Evolutionary conservation across 306 rosid genomes (phyloP), one percentile per base, ranked within the genome.

Genomic region (Vicia sativa): DNA sequence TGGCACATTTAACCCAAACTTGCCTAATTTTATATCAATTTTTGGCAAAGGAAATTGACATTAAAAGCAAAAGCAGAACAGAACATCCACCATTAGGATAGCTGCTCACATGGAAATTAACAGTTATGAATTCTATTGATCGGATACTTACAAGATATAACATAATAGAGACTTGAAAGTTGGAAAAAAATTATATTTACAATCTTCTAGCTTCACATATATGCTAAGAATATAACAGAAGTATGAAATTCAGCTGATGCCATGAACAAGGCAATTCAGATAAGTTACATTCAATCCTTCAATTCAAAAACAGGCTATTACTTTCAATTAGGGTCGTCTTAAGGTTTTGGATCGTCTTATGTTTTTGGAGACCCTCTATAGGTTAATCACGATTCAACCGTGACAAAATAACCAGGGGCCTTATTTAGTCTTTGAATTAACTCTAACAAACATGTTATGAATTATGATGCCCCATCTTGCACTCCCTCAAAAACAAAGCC

Each of bases 181-280:
- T 35, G 14, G 11, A 19, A 3, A n/a, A 18, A 69, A 68, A 3
- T 10, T 9, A 43, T 7, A 38, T 15, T 59, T 59, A 34, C 49
- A 66, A 21, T 38, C 46, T 34, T 18, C 62, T 26, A 28, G 55
- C 68, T 29, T 67, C 65, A 62, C 56, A 52, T 62, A 55, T 46
- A 45, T 26, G 48, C 55, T 35, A 41, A 41, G 76, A 37, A 59
- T 15, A 19, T 38, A 68, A 18, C 11, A 57, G n/a, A 44, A 55
- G 18, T 48, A 23, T 11, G 39, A 54, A 64, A 35, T 18, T 61
- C 50, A 31, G 39, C 61, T 62, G 11, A 15, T 39, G 44, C 4
- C 41, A 34, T 29, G 3, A 49, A 14, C 69, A 38, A 29, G 44
- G 52, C 49, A 46, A 41, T 60, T 41, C 6, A 11, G 5, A 62